These are phyloP conservation scores for Ophiostoma novo-ulmi DNA, from an alignment of 2,329 filamentous ascomycete species.

Conservation along the genomic window DNA sequence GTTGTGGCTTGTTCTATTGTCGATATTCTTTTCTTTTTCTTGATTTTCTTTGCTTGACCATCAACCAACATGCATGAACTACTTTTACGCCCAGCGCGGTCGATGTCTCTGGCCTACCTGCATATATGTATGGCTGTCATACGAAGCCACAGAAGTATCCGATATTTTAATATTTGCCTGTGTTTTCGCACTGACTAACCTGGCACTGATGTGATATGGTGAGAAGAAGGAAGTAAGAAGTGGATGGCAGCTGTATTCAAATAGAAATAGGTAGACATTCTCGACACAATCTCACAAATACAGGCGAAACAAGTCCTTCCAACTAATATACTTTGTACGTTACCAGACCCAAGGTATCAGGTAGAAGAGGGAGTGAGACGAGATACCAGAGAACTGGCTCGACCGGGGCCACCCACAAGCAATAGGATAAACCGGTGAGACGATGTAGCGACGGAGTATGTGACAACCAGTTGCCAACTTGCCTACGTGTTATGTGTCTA, in stretches of 20 bases:
- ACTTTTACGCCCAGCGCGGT: not conserved
- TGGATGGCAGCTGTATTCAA: not conserved
- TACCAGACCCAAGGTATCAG: not conserved
- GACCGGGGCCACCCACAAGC: not conserved
- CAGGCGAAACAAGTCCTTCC: not conserved
- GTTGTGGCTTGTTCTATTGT: not conserved
- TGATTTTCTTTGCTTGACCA: not conserved
- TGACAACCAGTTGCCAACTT: too few species aligned
- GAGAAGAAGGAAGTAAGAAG: not conserved
- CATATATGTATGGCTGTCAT: not conserved
- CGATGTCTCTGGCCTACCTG: not conserved
- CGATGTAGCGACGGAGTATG: not conserved
- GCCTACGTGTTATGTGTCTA: too few species aligned
- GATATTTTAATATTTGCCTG: not conserved
- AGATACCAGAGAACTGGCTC: constrained; percentile 5
- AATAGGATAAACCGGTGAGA: not conserved
- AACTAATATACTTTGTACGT: not conserved
- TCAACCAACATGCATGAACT: not conserved
- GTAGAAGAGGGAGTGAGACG: not conserved
- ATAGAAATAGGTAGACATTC: not conserved
- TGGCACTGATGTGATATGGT: not conserved
- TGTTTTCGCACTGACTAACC: not conserved
- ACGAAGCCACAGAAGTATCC: not conserved
- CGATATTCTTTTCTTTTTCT: not conserved
- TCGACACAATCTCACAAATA: too few species aligned